phyloP scores from a whole-genome alignment of 2,329 filamentous ascomycete species.

The Xylariaceae sp. region DNA sequence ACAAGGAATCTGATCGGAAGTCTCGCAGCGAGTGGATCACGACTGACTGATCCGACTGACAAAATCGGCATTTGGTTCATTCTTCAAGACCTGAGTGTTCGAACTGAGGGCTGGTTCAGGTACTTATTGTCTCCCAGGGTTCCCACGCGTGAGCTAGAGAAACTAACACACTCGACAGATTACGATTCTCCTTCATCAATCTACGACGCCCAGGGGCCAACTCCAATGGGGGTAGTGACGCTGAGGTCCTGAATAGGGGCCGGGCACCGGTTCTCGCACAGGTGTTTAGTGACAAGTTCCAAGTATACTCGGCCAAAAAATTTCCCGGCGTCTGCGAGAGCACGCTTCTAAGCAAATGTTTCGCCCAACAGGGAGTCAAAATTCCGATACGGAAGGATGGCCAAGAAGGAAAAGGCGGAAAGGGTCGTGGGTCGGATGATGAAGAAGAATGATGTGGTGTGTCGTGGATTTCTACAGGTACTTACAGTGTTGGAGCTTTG shows the following conservation, averaged over 20 bases:
- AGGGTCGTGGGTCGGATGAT: constrained; percentile 40
- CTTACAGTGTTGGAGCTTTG: too few species aligned
- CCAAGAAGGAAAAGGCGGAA: constrained; percentile 40
- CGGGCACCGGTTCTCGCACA: constrained; percentile 79
- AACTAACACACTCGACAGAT: constrained; percentile 32
- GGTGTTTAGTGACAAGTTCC: constrained; percentile 83
- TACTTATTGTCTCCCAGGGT: constrained; percentile 36
- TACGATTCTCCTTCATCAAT: constrained; percentile 76
- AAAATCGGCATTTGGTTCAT: constrained; percentile 96
- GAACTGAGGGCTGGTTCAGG: constrained; percentile 89
- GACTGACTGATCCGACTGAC: constrained; percentile 71
- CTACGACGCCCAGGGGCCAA: constrained; percentile 54
- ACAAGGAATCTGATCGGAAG: constrained; percentile 93
- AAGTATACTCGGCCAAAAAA: constrained; percentile 95
- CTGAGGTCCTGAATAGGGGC: constrained; percentile 61
- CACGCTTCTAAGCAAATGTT: constrained; percentile 84
- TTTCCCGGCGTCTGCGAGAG: constrained; percentile 97
- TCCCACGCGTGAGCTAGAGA: neutral
- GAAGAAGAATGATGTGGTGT: constrained; percentile 40
- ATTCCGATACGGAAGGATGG: constrained; percentile 93
- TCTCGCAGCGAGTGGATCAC: constrained; percentile 81
- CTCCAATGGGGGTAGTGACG: constrained; percentile 32
- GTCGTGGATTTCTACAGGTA: too few species aligned
- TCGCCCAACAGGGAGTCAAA: constrained; percentile 91
- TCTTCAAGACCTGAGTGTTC: constrained; percentile 87